Conservation (phyloP, 1,284 basidiomycete genomes). For the Rhodotorula sp. region DNA sequence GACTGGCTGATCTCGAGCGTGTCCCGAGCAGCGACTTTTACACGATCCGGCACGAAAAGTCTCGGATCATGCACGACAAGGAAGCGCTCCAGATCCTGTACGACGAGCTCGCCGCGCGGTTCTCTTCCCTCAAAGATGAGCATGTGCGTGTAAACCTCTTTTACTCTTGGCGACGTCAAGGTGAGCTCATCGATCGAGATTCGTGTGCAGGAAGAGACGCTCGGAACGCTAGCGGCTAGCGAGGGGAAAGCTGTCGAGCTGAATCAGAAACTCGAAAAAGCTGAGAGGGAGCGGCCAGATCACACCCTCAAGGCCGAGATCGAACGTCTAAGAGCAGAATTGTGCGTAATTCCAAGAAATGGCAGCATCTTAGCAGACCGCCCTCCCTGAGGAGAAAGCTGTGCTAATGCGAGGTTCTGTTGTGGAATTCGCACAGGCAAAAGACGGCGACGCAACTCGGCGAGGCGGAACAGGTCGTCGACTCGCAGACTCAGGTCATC, state of each 20-base stretch:
- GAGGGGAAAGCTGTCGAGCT: constrained; percentile 4
- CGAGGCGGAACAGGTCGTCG: constrained; percentile 71
- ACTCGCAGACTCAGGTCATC: constrained; percentile 67
- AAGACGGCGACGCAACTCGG: constrained; percentile 85
- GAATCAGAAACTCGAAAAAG: not conserved
- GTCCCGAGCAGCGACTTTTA: constrained; percentile 51
- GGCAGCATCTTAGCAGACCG: too few species aligned
- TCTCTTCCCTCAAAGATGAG: constrained; percentile 70
- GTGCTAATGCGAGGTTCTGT: too few species aligned
- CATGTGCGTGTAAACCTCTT: constrained; percentile 52
- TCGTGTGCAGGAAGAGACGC: constrained; percentile 61
- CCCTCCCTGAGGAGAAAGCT: too few species aligned
- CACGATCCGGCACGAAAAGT: constrained; percentile 72
- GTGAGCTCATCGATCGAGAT: too few species aligned
- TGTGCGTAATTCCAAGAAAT: constrained; percentile 59
- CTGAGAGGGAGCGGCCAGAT: constrained; percentile 63
- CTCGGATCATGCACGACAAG: constrained; percentile 70
- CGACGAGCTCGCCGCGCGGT: constrained; percentile 67
- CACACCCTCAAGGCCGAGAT: constrained; percentile 70
- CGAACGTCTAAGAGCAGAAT: constrained; percentile 69
- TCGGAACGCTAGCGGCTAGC: constrained; percentile 58
- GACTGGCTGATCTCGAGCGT: not conserved
- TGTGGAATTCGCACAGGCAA: constrained; percentile 70
- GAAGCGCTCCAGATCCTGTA: constrained; percentile 51
- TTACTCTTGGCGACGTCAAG: not conserved